Evolutionary conservation across 1,139 yeast species (phyloP).

Genomic region (Diutina ranongensis): DNA sequence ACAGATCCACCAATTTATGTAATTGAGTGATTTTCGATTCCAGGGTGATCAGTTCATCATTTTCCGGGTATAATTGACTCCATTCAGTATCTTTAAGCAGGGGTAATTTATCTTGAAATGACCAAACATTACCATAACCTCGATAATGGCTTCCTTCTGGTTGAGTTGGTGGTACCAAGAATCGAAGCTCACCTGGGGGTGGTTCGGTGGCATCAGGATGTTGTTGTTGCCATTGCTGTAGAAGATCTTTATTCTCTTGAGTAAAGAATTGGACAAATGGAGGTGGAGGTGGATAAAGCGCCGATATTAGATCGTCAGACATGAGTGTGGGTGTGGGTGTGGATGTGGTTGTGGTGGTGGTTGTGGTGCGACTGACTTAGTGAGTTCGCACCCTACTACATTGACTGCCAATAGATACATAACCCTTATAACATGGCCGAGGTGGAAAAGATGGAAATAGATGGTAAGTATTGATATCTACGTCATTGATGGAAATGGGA

Average conservation of each 20-base stretch:
- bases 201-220: conserved; percentile 7
- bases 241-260: conserved; percentile 37
- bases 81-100: conserved; percentile 58
- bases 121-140: conserved; percentile 79
- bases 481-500: not conserved
- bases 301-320: conserved; percentile 36
- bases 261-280: conserved; percentile 62
- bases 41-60: conserved; percentile 35
- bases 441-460: conserved; percentile 4
- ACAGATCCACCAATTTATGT: conserved; percentile 56
- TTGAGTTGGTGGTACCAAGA: conserved; percentile 53
- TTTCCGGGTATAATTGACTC: conserved; percentile 46
- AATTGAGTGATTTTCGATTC: conserved; percentile 51
- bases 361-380: no score
- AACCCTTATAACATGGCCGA: conserved; percentile 5
- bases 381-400: no score
- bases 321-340: conserved; percentile 3
- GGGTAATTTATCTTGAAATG: conserved; percentile 59
- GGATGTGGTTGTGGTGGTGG: not conserved
- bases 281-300: conserved; percentile 85
- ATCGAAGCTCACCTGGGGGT: conserved; percentile 32
- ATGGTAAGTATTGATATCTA: not conserved
- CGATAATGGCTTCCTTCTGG: conserved; percentile 55
- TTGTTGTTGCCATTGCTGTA: conserved; percentile 15
- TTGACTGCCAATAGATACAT: no score